Conservation (phyloP, 2,329 filamentous ascomycete species). For the Pseudopithomyces chartarum region DNA sequence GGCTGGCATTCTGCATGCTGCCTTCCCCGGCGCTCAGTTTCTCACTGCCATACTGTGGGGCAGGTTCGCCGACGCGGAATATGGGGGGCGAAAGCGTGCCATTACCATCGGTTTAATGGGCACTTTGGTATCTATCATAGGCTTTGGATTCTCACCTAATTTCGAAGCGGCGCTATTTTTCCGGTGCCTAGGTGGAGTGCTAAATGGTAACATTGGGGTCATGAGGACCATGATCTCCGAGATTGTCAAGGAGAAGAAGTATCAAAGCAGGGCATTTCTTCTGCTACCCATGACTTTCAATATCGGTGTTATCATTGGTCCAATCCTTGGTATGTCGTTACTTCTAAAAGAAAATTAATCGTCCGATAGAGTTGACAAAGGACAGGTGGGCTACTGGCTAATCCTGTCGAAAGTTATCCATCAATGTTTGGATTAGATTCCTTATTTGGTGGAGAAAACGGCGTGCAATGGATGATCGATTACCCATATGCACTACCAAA, state of each 20-base stretch:
- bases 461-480: constrained; percentile 66
- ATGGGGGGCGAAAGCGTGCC: constrained; percentile 73
- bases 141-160: constrained; percentile 70
- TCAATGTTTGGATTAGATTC: constrained; percentile 65
- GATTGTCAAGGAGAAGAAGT: constrained; percentile 73
- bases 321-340: constrained; percentile 38
- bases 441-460: constrained; percentile 59
- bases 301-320: constrained; percentile 55
- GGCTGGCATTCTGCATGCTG: constrained; percentile 76
- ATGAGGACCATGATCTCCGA: constrained; percentile 77
- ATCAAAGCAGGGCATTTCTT: constrained; percentile 60
- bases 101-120: constrained; percentile 77
- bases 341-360: background rate
- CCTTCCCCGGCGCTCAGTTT: constrained; percentile 83
- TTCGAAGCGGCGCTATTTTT: constrained; percentile 69
- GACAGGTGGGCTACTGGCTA: constrained; percentile 70
- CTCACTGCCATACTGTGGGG: constrained; percentile 85
- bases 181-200: constrained; percentile 66
- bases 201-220: constrained; percentile 76
- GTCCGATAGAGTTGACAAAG: constrained; percentile 37
- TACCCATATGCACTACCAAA: constrained; percentile 75
- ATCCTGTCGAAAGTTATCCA: constrained; percentile 67
- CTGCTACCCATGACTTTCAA: constrained; percentile 73
- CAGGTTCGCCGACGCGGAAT: constrained; percentile 66
- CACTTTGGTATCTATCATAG: constrained; percentile 67